Evolutionary conservation across 2,329 filamentous ascomycete genomes (phyloP), one percentile per base, ranked within the genome.

Genomic region (Uncinocarpus reesii): DNA sequence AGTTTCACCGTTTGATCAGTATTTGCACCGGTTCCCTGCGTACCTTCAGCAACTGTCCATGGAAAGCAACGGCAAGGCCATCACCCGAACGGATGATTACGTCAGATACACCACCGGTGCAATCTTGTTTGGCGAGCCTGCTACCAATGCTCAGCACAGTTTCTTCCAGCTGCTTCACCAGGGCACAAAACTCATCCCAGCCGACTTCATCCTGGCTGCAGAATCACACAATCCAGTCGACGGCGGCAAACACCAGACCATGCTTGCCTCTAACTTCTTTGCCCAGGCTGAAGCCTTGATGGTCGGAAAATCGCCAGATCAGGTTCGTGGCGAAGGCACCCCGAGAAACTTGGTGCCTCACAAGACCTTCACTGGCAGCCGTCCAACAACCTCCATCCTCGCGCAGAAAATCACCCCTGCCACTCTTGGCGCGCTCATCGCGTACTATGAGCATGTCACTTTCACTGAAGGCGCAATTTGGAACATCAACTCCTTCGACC

Each of bases 161-260:
- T 98, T 98, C 82, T 98, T 94, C 83, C 92, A 98, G 78, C 83
- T 98, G 41, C 81, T 98, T 51, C 92, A 98, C 77, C 92, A 98
- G 71, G 92, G 92, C 62, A 98, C 92, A 60, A 96, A 96, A 80
- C 82, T 98, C 62, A 96, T 98, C 65, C 92, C 92, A 13, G 84
- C 90, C 58, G 92, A 98, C 72, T 98, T 98, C 75, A 93, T 98
- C 72, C 75, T 98, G 60, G 92, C 92, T 32, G 89, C 87, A 56
- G 80, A 95, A 74, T 93, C 87, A 48, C 92, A 98, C 79, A 98
- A 98, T 79, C 89, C 90, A 47, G 82, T 95, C 55, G 81, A 87
- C 65, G 75, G 83, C 69, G 90, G 93, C 73, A 81, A 90, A 64
- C 92, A 98, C 78, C 92, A 98, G 72, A 92, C 66, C 53, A 73